Evolutionary conservation across 805 yeast species (phyloP), one percentile per base, ranked within the genome.

Genomic region (Nakazawaea sp.): DNA sequence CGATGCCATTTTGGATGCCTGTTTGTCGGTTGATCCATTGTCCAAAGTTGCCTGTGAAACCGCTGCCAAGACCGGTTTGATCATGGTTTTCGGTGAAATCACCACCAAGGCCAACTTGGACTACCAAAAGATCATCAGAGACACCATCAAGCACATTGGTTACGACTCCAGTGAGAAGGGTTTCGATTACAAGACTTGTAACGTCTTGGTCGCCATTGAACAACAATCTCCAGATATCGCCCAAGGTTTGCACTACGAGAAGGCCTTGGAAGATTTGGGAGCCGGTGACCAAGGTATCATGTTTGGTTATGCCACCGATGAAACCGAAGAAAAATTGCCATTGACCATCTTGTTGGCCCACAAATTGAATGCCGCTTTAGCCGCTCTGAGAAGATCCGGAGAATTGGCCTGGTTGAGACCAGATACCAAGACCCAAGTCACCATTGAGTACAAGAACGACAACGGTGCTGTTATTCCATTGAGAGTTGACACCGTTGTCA

Each of bases 241-340:
- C 45, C 97, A 90, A 72, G 98, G 98, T 78, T 79, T 92, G 60
- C 97, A 92, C 70, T 84, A 84, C 70, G 97, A 92, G 63, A 77
- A 81, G 70, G 95, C 84, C 40, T 72, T 92, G 48, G 98, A 92
- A 75, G 94, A 92, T 43, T 79, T 92, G 59, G 98, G 98, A 67
- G 98, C 98, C 49, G 98, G 98, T 81, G 98, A 92, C 73, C 98
- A 92, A 72, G 98, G 98, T 82, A 92, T 92, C 65, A 92, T 92
- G 98, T 92, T 92, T 62, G 98, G 98, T 68, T 92, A 92, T 68
- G 98, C 98, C 54, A 81, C 97, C 46, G 96, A 92, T 59, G 98
- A 92, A 75, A 89, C 98, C 54, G 95, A 90, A 62, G 97, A 92
- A 75, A 81, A 84, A 64, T 74, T 92, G 56, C 98, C 98, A 56